Percentiles rank a stretch among this genome's conserved stretches.
These are phyloP conservation scores for Ascochyta koolunga DNA, from an alignment of 2,329 filamentous ascomycete genomes.

Conservation along the genomic window DNA sequence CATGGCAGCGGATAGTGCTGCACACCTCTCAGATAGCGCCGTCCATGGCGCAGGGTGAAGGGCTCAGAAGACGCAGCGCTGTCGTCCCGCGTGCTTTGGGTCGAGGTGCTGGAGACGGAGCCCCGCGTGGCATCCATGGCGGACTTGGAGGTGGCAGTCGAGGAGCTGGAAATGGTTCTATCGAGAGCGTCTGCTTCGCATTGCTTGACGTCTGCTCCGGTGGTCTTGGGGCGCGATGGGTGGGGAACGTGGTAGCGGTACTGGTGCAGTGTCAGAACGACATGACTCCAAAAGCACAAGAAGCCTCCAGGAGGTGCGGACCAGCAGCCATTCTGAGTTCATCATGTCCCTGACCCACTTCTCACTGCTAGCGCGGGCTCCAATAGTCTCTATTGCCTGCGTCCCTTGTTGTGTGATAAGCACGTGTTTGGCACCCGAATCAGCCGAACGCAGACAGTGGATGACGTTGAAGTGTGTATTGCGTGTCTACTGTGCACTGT, in stretches of 20 bases:
- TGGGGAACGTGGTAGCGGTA: conserved; percentile 38
- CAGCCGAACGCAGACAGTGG: conserved; percentile 22
- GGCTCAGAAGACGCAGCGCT: conserved; percentile 39
- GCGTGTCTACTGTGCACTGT: no score
- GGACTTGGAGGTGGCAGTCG: conserved; percentile 20
- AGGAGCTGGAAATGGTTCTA: conserved; percentile 38
- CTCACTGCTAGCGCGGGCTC: conserved; percentile 39
- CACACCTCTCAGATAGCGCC: conserved; percentile 81
- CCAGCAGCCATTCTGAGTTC: conserved; percentile 48
- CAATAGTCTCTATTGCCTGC: conserved; percentile 33
- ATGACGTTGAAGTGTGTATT: not conserved
- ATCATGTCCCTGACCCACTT: conserved; percentile 43
- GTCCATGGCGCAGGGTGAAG: conserved; percentile 76
- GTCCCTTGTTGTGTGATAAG: conserved; percentile 42
- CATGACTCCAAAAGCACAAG: not conserved
- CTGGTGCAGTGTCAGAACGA: conserved; percentile 26
- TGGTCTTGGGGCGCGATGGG: conserved; percentile 36
- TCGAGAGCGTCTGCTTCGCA: conserved; percentile 47
- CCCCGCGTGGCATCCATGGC: conserved; percentile 47
- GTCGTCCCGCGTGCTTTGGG: conserved; percentile 40
- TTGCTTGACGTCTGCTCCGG: conserved; percentile 42
- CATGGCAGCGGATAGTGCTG: conserved; percentile 81
- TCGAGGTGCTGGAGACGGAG: conserved; percentile 49
- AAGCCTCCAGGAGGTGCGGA: conserved; percentile 26
- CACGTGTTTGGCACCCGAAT: conserved; percentile 34